Percentiles rank a stretch among this genome's conserved stretches.
Evolutionary conservation across 139 green algal species (phyloP).

Genomic region (Chlorella ohadii): DNA sequence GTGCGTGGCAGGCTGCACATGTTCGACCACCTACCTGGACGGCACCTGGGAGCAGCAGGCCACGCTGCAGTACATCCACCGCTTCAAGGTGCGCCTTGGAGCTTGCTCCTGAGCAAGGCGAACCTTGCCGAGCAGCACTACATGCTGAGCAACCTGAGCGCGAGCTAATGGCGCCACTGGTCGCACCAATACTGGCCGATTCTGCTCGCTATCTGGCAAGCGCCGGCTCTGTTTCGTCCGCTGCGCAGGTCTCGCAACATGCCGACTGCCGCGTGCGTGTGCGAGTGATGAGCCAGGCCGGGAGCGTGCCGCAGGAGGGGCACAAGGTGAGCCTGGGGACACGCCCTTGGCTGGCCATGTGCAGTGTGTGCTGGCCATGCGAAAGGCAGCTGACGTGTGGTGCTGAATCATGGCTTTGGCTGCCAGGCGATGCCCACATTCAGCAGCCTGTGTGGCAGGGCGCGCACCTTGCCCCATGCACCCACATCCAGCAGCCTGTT

Average conservation of each 20-base stretch:
- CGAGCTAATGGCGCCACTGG: too few species aligned
- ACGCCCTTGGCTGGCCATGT: too few species aligned
- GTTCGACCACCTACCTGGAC: not conserved
- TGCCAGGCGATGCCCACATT: too few species aligned
- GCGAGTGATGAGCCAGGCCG: not conserved
- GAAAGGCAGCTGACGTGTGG: too few species aligned
- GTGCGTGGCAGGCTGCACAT: not conserved
- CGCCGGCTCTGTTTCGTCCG: too few species aligned
- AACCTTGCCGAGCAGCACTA: not conserved
- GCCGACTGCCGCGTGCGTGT: slow-evolving; percentile 1
- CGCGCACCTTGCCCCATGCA: too few species aligned
- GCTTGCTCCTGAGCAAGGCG: not conserved
- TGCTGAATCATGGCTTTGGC: too few species aligned
- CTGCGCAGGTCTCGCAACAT: slow-evolving; percentile 1
- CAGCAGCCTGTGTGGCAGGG: too few species aligned
- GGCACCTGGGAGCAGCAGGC: slow-evolving; percentile 11
- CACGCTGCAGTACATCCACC: slow-evolving; percentile 7
- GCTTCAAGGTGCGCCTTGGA: not conserved
- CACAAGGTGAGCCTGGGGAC: slow-evolving; percentile 8
- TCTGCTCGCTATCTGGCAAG: not conserved
- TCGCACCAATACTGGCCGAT: too few species aligned
- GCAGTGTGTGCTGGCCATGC: too few species aligned
- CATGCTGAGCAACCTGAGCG: too few species aligned
- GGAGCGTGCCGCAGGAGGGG: not conserved
- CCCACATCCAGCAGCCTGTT: not conserved